These are phyloP conservation scores for Daldinia eschscholtzii DNA, from an alignment of 2,329 filamentous ascomycete genomes.

Conservation along the genomic window DNA sequence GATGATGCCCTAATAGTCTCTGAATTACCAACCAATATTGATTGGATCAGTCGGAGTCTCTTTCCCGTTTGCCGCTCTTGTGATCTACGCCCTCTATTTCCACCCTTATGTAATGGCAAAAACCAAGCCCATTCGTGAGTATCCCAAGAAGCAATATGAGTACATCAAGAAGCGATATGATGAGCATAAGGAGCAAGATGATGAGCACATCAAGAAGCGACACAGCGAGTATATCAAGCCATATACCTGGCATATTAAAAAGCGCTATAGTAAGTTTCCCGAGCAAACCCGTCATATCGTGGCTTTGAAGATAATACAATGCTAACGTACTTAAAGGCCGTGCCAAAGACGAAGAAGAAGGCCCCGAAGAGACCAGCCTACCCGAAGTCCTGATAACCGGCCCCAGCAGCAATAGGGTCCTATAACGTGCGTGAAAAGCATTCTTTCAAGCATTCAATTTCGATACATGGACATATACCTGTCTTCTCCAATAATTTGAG, in stretches of 20 bases:
- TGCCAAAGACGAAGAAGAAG: not conserved
- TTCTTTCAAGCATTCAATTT: too few relatives aligned
- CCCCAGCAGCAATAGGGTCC: too few relatives aligned
- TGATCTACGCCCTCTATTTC: not conserved
- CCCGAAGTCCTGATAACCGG: too few relatives aligned
- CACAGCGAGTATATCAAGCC: not conserved
- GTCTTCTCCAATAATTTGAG: not conserved
- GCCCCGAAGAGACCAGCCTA: not conserved
- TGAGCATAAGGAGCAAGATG: too few relatives aligned
- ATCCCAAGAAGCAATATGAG: not conserved
- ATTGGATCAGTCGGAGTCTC: slow-evolving; percentile 1
- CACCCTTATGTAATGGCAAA: not conserved
- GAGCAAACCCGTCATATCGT: too few relatives aligned
- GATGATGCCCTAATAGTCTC: not conserved
- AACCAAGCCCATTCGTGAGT: not conserved
- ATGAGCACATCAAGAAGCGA: too few relatives aligned
- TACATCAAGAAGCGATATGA: too few relatives aligned
- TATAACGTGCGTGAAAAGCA: too few relatives aligned
- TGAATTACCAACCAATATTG: not conserved
- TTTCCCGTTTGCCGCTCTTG: not conserved
- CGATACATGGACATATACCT: not conserved
- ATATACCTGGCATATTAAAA: not conserved
- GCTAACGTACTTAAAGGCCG: not conserved
- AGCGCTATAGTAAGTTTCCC: not conserved
- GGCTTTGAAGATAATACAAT: not conserved